Evolutionary conservation across 225 moss, liverwort and hornwort genomes (phyloP).

Genomic region (Polytrichum commune): DNA sequence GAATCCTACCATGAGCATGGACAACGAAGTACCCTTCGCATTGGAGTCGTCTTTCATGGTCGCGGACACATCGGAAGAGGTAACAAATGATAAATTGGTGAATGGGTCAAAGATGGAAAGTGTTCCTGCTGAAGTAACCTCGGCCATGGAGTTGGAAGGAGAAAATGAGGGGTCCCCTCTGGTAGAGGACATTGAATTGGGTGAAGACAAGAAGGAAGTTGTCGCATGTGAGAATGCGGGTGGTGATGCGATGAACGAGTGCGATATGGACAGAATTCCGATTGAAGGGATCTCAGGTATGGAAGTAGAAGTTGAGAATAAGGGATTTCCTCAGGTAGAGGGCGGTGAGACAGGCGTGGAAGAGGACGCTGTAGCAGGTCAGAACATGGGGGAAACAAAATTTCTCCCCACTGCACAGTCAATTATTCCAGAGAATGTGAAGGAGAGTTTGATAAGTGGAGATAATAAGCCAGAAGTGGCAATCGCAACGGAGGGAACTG

Average conservation of each 20-base stretch:
- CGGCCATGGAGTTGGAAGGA: neutral
- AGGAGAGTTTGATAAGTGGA: neutral
- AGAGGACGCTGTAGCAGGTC: neutral
- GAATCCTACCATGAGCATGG: neutral
- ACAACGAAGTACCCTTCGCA: neutral
- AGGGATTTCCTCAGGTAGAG: neutral
- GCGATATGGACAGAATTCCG: neutral
- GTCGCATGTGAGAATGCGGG: no score
- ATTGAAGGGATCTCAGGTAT: neutral
- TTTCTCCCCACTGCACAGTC: neutral
- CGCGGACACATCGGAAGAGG: neutral
- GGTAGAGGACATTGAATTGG: neutral
- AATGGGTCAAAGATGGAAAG: no score
- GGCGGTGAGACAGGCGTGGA: neutral
- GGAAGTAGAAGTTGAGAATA: slow-evolving; percentile 1
- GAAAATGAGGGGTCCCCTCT: neutral
- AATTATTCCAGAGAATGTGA: neutral
- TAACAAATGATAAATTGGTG: neutral
- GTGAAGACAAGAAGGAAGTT: neutral
- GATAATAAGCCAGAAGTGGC: neutral
- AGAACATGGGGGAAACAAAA: slow-evolving; percentile 1
- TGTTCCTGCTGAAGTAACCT: neutral
- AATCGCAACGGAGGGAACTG: neutral
- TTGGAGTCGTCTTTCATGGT: no score
- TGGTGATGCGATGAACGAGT: neutral